Evolutionary conservation across 129 eudicot species (phyloP).

Genomic region (Flaveria ramosissima): DNA sequence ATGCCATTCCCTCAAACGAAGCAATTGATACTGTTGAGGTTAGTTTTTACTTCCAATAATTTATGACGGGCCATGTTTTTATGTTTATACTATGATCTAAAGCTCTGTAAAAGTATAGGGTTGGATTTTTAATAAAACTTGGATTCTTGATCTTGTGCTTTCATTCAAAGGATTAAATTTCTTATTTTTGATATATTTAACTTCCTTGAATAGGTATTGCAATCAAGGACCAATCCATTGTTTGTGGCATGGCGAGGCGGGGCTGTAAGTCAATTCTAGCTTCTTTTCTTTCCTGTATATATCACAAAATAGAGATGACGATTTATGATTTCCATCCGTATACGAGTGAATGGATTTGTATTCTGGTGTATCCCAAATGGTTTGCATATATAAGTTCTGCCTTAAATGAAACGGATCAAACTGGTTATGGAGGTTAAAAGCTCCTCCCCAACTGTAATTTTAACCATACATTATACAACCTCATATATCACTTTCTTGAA

Average conservation of each 20-base stretch:
- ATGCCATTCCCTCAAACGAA: conserved; percentile 92
- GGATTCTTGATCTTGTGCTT: neutral
- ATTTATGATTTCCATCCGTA: neutral
- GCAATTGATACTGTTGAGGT: conserved; percentile 98
- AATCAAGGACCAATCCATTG: conserved; percentile 70
- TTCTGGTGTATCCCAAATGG: neutral
- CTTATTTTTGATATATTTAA: neutral
- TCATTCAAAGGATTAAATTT: neutral
- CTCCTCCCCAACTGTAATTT: neutral
- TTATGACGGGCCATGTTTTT: neutral
- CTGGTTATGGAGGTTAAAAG: neutral
- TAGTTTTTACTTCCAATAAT: conserved; percentile 16
- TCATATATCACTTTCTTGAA: neutral
- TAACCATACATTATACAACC: neutral
- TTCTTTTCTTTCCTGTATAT: neutral
- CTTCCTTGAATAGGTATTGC: conserved; percentile 60
- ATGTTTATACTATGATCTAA: neutral
- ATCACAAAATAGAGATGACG: neutral
- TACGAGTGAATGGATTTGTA: neutral
- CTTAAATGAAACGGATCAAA: neutral
- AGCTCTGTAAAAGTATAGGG: neutral
- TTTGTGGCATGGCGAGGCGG: conserved; percentile 94
- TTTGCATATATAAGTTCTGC: neutral
- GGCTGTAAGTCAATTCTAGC: conserved; percentile 61
- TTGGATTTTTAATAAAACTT: neutral